These are phyloP conservation scores for Metarhizium album DNA, from an alignment of 2,329 filamentous ascomycete species.

Conservation along the genomic window DNA sequence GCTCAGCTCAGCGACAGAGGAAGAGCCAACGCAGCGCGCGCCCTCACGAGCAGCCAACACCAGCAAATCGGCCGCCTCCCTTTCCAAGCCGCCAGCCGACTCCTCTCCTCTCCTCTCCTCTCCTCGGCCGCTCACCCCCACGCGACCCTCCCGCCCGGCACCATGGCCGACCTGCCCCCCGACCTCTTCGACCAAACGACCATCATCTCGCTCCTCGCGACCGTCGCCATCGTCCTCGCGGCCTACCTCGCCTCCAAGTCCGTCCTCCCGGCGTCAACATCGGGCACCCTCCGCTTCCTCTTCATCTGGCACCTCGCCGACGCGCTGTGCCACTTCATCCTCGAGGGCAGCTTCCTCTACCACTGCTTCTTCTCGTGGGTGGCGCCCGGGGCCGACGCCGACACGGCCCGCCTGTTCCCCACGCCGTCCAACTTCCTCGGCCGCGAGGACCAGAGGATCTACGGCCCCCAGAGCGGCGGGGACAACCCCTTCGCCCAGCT, in stretches of 20 bases:
- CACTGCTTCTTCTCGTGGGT: conserved; percentile 73
- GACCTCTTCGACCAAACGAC: conserved; percentile 51
- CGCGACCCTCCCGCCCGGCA: not conserved
- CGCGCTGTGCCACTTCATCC: conserved; percentile 78
- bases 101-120: not conserved
- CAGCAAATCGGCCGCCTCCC: not conserved
- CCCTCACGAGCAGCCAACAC: not conserved
- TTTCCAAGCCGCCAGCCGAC: not conserved
- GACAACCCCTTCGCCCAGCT: conserved; percentile 44
- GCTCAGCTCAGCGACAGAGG: too few relatives aligned
- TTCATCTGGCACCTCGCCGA: conserved; percentile 96
- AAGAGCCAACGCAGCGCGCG: not conserved
- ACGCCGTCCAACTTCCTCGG: conserved; percentile 44
- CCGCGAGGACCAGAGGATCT: conserved; percentile 32
- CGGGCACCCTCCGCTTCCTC: conserved; percentile 56
- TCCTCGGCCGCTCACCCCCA: not conserved
- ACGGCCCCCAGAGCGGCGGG: conserved; percentile 47
- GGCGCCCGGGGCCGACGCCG: conserved; percentile 11
- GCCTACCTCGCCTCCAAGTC: conserved; percentile 39
- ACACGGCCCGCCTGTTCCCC: conserved; percentile 28
- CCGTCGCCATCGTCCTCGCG: conserved; percentile 37
- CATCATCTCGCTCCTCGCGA: conserved; percentile 45
- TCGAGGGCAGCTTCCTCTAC: conserved; percentile 87
- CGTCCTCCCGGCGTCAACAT: conserved; percentile 37
- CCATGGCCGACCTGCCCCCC: conserved; percentile 28